phyloP scores from a whole-genome alignment of 257 asterid species.

The Scutellaria galericulata region DNA sequence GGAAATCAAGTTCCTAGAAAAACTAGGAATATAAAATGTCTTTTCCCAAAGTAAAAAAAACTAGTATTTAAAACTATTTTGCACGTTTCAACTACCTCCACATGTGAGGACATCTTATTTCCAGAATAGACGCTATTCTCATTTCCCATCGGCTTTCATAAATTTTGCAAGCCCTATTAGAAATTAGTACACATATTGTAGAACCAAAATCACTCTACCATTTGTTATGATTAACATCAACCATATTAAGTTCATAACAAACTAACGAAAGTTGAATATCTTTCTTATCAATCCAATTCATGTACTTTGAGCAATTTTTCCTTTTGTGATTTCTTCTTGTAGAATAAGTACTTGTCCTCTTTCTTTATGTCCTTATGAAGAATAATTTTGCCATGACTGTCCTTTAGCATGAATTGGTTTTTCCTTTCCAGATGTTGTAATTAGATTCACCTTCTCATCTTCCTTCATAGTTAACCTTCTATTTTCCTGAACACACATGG shows the following conservation, averaged over 20 bases:
- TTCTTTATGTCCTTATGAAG: constrained; percentile 14
- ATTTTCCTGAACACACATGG: constrained; percentile 18
- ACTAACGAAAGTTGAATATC: constrained; percentile 4
- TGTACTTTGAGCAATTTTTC: background rate
- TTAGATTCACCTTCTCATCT: constrained; percentile 14
- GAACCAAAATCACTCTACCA: background rate
- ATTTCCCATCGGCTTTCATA: background rate
- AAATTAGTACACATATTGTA: background rate
- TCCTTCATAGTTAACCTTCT: background rate
- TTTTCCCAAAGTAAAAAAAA: constrained; percentile 4
- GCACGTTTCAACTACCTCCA: constrained; percentile 15
- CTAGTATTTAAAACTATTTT: background rate
- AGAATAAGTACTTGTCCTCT: background rate
- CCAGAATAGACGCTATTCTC: constrained; percentile 13
- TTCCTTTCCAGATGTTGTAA: background rate
- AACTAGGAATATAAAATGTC: background rate
- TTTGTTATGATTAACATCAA: constrained; percentile 19
- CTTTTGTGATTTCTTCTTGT: too few species aligned
- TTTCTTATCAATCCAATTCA: constrained; percentile 1
- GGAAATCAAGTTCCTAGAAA: constrained; percentile 13
- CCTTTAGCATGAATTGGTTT: background rate
- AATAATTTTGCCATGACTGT: background rate
- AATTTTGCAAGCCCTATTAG: background rate
- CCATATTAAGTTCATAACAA: constrained; percentile 23
- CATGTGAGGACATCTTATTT: constrained; percentile 24